Evolutionary conservation across 192 early-diverging fungal genomes (phyloP).

Genomic region (Phlyctochytrium arcticum): DNA sequence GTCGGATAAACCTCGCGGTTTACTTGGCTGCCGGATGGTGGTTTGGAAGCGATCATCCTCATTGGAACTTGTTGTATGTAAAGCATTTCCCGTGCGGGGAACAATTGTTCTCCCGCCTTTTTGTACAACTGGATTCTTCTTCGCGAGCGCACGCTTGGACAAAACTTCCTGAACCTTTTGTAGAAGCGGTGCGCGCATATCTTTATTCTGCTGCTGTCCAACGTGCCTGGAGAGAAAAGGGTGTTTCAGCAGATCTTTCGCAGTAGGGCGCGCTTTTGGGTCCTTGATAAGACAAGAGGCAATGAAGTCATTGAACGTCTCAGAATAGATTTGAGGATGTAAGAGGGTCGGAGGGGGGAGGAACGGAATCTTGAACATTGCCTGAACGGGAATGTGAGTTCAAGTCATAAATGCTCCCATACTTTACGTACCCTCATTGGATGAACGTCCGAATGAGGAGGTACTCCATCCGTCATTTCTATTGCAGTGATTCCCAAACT

Average conservation of each 20-base stretch:
- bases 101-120: background rate
- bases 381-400: background rate
- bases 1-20: conserved; percentile 7
- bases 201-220: conserved; percentile 10
- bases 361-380: conserved; percentile 48
- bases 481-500: conserved; percentile 57
- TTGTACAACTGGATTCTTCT: background rate
- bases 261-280: conserved; percentile 23
- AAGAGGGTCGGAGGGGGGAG: conserved; percentile 36
- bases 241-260: conserved; percentile 24
- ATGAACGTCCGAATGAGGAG: conserved; percentile 44
- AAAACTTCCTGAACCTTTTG: conserved; percentile 15
- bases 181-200: conserved; percentile 10
- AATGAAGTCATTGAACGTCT: conserved; percentile 35
- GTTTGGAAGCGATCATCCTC: no score
- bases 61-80: no score
- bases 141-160: background rate
- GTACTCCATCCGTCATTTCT: conserved; percentile 55
- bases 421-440: conserved; percentile 30
- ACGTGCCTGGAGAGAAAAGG: conserved; percentile 24
- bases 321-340: conserved; percentile 2
- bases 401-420: background rate
- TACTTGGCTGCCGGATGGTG: background rate
- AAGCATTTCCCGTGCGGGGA: no score
- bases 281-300: conserved; percentile 36